These are phyloP conservation scores for Arthrobotrys sinensis DNA, from an alignment of 2,329 filamentous ascomycete species.

Conservation along the genomic window DNA sequence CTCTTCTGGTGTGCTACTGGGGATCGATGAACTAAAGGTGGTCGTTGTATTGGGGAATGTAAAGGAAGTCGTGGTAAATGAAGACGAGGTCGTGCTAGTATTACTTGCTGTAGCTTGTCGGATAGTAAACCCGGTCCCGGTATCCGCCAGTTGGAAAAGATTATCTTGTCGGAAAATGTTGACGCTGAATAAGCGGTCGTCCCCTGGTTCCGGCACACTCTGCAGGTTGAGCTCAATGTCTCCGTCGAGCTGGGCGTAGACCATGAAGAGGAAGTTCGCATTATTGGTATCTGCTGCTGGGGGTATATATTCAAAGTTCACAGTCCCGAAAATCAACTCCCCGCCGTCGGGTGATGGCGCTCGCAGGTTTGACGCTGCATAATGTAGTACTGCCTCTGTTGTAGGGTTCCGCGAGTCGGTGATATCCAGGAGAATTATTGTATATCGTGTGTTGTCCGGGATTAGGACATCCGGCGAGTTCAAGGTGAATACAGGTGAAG, in stretches of 20 bases:
- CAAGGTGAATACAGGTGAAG: constrained; percentile 47
- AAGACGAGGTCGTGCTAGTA: constrained; percentile 8
- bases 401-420: constrained; percentile 46
- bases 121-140: constrained; percentile 43
- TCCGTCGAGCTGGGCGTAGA: constrained; percentile 36
- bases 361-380: constrained; percentile 47
- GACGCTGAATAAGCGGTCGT: constrained; percentile 39
- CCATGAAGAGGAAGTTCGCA: constrained; percentile 44
- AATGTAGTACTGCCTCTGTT: constrained; percentile 39
- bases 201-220: constrained; percentile 37
- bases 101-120: constrained; percentile 4
- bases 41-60: constrained; percentile 48
- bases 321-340: constrained; percentile 35
- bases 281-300: constrained; percentile 4
- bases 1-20: constrained; percentile 24
- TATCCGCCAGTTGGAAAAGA: constrained; percentile 49
- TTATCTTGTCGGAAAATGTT: constrained; percentile 51
- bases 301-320: constrained; percentile 48
- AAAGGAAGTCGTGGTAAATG: constrained; percentile 23
- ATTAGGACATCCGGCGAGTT: constrained; percentile 37
- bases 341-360: constrained; percentile 26
- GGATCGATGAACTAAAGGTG: constrained; percentile 19
- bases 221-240: constrained; percentile 44
- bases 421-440: constrained; percentile 54
- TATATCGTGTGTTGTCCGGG: constrained; percentile 54